Evolutionary conservation across 495 filamentous ascomycete genomes (phyloP).

Genomic region (Podospora anserina): DNA sequence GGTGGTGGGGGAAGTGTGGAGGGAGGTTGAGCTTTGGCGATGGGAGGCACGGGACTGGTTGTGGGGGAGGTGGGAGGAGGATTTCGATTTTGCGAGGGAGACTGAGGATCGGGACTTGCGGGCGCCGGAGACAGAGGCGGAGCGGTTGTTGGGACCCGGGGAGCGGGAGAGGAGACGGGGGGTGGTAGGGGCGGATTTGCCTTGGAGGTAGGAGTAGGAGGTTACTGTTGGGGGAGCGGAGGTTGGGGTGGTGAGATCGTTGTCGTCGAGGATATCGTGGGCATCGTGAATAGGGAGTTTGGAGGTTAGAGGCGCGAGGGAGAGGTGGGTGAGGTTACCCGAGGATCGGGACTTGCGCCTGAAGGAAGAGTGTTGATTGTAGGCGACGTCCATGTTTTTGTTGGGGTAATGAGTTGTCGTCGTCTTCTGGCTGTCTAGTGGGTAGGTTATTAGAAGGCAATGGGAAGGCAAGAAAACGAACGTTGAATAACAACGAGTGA

Average conservation of each 20-base stretch:
- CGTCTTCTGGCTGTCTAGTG: background rate
- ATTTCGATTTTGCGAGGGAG: slow-evolving; percentile 43
- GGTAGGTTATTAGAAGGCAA: background rate
- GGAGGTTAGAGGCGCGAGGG: slow-evolving; percentile 64
- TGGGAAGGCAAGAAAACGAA: background rate
- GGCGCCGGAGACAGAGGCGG: slow-evolving; percentile 20
- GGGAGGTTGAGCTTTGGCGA: slow-evolving; percentile 26
- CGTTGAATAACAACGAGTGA: slow-evolving; percentile 5
- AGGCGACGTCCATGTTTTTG: slow-evolving; percentile 48
- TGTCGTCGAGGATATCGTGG: slow-evolving; percentile 46
- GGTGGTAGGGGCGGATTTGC: slow-evolving; percentile 55
- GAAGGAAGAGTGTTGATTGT: slow-evolving; percentile 49
- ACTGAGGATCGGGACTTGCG: background rate
- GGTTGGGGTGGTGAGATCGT: slow-evolving; percentile 25
- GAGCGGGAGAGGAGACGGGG: slow-evolving; percentile 56
- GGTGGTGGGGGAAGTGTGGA: slow-evolving; percentile 24
- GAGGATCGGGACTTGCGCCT: slow-evolving; percentile 47
- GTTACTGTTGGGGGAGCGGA: slow-evolving; percentile 27
- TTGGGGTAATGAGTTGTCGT: background rate
- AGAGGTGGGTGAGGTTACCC: slow-evolving; percentile 50
- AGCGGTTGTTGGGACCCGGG: slow-evolving; percentile 42
- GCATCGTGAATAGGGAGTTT: slow-evolving; percentile 58
- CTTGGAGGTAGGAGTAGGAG: slow-evolving; percentile 55
- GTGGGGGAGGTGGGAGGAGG: slow-evolving; percentile 41
- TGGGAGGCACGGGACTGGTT: background rate